Percentiles rank a stretch among this genome's conserved stretches.
Evolutionary conservation across 345 rosid species (phyloP).

Genomic region (Adansonia digitata): DNA sequence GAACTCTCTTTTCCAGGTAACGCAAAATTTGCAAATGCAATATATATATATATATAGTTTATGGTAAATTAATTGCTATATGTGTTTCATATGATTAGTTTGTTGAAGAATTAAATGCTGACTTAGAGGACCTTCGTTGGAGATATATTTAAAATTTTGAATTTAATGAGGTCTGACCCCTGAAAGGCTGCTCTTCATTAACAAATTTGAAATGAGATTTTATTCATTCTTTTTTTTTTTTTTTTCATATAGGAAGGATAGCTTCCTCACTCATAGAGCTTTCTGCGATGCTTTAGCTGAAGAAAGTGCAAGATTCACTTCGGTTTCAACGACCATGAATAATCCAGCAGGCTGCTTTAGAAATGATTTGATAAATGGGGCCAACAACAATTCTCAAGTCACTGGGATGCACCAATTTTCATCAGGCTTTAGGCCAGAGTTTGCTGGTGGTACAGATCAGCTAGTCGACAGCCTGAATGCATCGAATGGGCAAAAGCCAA

Average conservation of each 20-base stretch:
- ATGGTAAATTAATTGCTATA: background rate
- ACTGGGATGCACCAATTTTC: slow-evolving; percentile 30
- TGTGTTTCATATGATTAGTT: slow-evolving; percentile 3
- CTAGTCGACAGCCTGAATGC: slow-evolving; percentile 12
- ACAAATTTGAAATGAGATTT: background rate
- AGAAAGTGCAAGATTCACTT: slow-evolving; percentile 52
- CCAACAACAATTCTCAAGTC: slow-evolving; percentile 13
- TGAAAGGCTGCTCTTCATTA: background rate
- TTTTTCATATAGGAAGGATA: slow-evolving; percentile 65
- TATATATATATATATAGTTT: background rate
- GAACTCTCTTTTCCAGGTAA: slow-evolving; percentile 86
- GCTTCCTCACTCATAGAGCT: slow-evolving; percentile 92
- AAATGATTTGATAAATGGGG: slow-evolving; percentile 17
- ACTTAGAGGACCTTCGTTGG: background rate
- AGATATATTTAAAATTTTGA: background rate
- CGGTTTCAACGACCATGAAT: slow-evolving; percentile 33
- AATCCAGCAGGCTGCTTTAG: slow-evolving; percentile 20
- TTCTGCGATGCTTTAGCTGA: slow-evolving; percentile 95
- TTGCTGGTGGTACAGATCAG: slow-evolving; percentile 26
- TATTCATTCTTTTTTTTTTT: background rate
- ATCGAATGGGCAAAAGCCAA: slow-evolving; percentile 27
- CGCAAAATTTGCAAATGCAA: background rate
- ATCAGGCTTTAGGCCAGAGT: slow-evolving; percentile 23
- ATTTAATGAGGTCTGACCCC: slow-evolving; percentile 4
- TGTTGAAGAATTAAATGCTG: slow-evolving; percentile 13